Percentiles rank a stretch among this genome's conserved stretches.
phyloP scores from a whole-genome alignment of 1,284 basidiomycete genomes.

The Anthracocystis setariae region DNA sequence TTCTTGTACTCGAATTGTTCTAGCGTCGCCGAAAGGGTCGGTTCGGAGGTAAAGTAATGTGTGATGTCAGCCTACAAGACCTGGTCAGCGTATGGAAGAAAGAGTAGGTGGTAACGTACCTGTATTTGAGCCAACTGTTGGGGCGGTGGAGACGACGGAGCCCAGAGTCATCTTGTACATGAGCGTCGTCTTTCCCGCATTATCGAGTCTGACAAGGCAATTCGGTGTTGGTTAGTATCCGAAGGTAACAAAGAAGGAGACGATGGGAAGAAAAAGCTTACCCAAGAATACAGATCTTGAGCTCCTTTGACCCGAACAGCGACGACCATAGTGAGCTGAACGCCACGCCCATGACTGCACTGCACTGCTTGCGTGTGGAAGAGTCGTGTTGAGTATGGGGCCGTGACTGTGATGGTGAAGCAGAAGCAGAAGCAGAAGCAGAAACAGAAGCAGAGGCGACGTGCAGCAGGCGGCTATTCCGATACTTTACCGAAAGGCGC shows the following conservation, averaged over 20 bases:
- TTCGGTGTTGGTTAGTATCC: background rate
- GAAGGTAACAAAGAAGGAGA: too few relatives aligned
- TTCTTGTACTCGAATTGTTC: conserved; percentile 70
- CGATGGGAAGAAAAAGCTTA: conserved; percentile 17
- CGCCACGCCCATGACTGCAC: conserved; percentile 60
- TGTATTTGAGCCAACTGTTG: conserved; percentile 70
- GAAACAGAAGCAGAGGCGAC: too few relatives aligned
- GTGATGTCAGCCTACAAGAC: too few relatives aligned
- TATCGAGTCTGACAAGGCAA: conserved; percentile 66
- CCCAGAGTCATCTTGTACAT: conserved; percentile 72
- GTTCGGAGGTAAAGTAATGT: too few relatives aligned
- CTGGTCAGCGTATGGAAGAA: background rate
- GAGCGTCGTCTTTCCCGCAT: conserved; percentile 71
- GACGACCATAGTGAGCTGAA: conserved; percentile 69
- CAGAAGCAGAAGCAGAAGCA: background rate
- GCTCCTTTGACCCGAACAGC: conserved; percentile 70
- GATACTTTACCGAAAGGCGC: background rate
- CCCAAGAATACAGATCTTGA: conserved; percentile 69
- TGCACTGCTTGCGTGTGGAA: background rate
- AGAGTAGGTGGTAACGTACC: conserved; percentile 17
- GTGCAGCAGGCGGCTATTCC: too few relatives aligned
- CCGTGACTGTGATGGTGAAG: background rate
- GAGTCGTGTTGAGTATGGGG: too few relatives aligned
- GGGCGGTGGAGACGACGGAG: conserved; percentile 71
- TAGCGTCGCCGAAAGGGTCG: background rate